Evolutionary conservation across 2,329 filamentous ascomycete species (phyloP), one percentile per base, ranked within the genome.

Genomic region (Xylariales sp.): DNA sequence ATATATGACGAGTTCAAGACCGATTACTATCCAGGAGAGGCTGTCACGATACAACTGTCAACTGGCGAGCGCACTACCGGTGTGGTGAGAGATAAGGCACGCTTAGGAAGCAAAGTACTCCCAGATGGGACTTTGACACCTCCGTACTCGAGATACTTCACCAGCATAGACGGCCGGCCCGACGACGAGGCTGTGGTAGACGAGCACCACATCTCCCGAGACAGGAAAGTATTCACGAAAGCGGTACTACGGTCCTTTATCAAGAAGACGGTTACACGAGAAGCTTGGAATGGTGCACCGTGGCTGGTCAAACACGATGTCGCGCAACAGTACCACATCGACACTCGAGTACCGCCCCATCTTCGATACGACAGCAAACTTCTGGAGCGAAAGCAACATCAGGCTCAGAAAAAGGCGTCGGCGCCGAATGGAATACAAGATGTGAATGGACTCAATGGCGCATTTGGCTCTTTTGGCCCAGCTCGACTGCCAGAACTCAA

Each of bases 281-380:
- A 97, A 55, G 79, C 88, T 4, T 97, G 90, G 88, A 91, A 82
- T 43, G 91, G 91, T n/a, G 93, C 93, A 1, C 91, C 93, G 0
- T 98, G 93, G 93, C 69, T 95, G 39, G 91, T 97, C 14, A 96
- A 94, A 64, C 76, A 85, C 24, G 82, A 88, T 38, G 81, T 95
- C 42, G 93, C 93, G 1, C 78, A 80, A 31, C 76, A 83, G 45
- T 95, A 93, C 60, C 83, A 88, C 45, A 93, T 98, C 45, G 83
- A 88, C 44, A 89, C 81, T n/a, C 81, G 88, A 37, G 80, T 97
- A 11, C 93, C 93, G 6, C 76, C 81, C 36, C 84, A 94, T 54
- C 70, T 95, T 13, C 83, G 83, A 37, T 83, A 94, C 57, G 88
- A 91, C 47, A 86, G 78, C 46, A 90, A 88, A 59, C 69, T 85